These are phyloP conservation scores for Gossypium stocksii DNA, from an alignment of 345 rosid genomes.

Conservation along the genomic window DNA sequence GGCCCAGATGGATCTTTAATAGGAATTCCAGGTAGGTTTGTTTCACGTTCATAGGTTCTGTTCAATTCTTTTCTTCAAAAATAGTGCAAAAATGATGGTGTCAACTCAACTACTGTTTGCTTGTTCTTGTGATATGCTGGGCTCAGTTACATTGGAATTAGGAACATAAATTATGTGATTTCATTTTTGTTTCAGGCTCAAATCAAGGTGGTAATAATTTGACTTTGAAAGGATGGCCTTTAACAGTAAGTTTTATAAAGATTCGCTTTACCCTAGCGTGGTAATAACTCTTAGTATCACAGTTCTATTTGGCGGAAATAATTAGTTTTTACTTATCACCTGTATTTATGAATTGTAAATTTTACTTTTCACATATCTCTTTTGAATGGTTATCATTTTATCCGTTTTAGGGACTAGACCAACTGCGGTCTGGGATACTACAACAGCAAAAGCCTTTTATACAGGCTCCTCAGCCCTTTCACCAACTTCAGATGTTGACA, in stretches of 20 bases:
- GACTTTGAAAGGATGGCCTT: constrained; percentile 96
- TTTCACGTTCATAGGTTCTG: not conserved
- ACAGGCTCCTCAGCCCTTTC: constrained; percentile 85
- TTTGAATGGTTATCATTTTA: constrained; percentile 12
- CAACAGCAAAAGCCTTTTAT: constrained; percentile 86
- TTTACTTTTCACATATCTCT: not conserved
- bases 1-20: constrained; percentile 89
- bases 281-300: not conserved
- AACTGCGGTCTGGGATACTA: constrained; percentile 64
- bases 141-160: not conserved
- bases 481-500: constrained; percentile 80
- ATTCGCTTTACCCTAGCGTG: not conserved
- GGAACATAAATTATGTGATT: not conserved
- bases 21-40: constrained; percentile 77
- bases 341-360: not conserved
- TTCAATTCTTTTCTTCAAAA: constrained; percentile 12
- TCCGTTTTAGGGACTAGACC: constrained; percentile 62
- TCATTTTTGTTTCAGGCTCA: constrained; percentile 56
- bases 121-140: not conserved
- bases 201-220: constrained; percentile 83
- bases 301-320: constrained; percentile 2
- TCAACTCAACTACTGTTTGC: not conserved
- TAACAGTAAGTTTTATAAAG: constrained; percentile 53
- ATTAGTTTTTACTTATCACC: not conserved
- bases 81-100: not conserved